These are phyloP conservation scores for Kregervanrija pseudodelftensis DNA, from an alignment of 805 yeast species.

Conservation along the genomic window DNA sequence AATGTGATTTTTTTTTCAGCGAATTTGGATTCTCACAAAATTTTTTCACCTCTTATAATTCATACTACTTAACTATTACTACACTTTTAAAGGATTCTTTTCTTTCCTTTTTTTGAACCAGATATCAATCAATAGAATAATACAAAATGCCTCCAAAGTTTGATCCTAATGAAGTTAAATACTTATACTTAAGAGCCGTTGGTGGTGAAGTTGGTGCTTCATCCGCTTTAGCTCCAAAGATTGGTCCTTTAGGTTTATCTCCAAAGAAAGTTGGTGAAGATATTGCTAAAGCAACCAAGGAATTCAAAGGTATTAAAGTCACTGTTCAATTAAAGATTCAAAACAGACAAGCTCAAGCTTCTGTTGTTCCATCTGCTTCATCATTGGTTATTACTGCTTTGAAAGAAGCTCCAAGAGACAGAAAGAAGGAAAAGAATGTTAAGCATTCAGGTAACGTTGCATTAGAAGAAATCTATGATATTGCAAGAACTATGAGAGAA, in stretches of 20 bases:
- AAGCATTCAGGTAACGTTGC: slow-evolving; percentile 99
- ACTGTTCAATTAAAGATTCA: slow-evolving; percentile 98
- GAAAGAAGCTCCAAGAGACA: slow-evolving; percentile 99
- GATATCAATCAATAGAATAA: neutral
- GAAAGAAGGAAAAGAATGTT: slow-evolving; percentile 99
- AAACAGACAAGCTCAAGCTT: slow-evolving; percentile 99
- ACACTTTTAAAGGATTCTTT: neutral
- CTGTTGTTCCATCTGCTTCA: slow-evolving; percentile 99
- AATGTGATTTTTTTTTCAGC: neutral
- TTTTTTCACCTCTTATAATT: too few species aligned
- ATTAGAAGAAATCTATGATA: slow-evolving; percentile 90
- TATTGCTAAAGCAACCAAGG: slow-evolving; percentile 99
- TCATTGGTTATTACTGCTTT: slow-evolving; percentile 98
- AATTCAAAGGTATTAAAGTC: slow-evolving; percentile 98
- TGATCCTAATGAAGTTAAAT: slow-evolving; percentile 98
- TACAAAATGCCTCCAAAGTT: slow-evolving; percentile 90
- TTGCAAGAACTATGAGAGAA: slow-evolving; percentile 96
- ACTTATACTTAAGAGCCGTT: slow-evolving; percentile 98
- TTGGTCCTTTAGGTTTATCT: slow-evolving; percentile 99
- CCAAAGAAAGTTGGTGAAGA: slow-evolving; percentile 99
- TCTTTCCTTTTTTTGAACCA: neutral
- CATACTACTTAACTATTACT: too few species aligned
- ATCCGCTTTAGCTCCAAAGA: slow-evolving; percentile 99
- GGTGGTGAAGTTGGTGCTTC: slow-evolving; percentile 99
- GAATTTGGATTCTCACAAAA: too few species aligned